phyloP scores from a whole-genome alignment of 2,329 filamentous ascomycete genomes.

The Aphanocladium album region DNA sequence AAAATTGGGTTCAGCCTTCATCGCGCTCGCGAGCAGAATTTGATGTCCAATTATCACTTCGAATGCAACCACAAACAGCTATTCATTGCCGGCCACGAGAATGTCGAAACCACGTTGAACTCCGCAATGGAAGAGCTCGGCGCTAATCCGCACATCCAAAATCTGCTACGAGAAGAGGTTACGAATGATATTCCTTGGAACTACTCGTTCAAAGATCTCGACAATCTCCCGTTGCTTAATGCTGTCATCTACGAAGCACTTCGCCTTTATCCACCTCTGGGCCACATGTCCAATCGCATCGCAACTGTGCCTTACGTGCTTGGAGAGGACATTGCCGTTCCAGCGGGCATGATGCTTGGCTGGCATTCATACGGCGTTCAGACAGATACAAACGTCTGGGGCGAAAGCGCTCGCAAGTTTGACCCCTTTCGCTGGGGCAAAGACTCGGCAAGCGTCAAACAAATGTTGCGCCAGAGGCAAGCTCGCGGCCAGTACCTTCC shows the following conservation, averaged over 20 bases:
- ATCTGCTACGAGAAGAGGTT: not conserved
- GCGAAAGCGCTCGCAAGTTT: not conserved
- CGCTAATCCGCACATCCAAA: not conserved
- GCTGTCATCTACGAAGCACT: constrained; percentile 8
- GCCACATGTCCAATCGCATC: constrained; percentile 1
- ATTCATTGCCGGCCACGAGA: constrained; percentile 5
- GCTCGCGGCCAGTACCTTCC: constrained; percentile 3
- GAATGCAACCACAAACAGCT: constrained; percentile 7
- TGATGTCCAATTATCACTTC: constrained; percentile 7
- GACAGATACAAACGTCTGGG: constrained; percentile 2
- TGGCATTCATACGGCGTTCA: constrained; percentile 7
- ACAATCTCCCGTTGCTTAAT: not conserved
- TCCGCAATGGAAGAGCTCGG: constrained; percentile 3
- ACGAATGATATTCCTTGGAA: not conserved
- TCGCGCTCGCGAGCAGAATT: not conserved
- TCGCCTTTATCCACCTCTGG: constrained; percentile 6
- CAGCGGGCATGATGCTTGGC: not conserved
- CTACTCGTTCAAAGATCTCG: not conserved
- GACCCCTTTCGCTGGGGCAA: constrained; percentile 1
- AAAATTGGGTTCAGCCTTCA: not conserved
- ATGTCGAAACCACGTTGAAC: constrained; percentile 2
- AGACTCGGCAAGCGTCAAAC: not conserved
- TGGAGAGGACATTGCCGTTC: not conserved
- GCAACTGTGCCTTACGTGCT: not conserved
- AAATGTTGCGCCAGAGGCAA: constrained; percentile 1